Conservation (phyloP, 2,329 filamentous ascomycete species). For the Neophaeococcomyces aloes region DNA sequence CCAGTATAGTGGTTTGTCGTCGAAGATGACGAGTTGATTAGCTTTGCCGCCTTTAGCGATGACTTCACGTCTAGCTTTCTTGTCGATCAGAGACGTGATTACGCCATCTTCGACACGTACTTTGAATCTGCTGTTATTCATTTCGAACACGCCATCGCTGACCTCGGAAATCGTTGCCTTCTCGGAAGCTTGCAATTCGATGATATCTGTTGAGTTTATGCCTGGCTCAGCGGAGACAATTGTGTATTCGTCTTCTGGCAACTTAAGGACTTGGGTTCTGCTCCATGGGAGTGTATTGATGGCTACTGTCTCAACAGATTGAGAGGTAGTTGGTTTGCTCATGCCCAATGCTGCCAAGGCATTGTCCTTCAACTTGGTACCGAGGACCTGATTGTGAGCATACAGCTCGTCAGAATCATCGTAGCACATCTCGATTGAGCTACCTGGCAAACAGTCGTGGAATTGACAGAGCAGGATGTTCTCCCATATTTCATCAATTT, state of each 20-base stretch:
- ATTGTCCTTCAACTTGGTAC: conserved; percentile 59
- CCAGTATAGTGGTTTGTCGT: conserved; percentile 96
- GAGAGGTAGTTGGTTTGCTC: conserved; percentile 32
- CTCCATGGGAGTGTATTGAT: conserved; percentile 84
- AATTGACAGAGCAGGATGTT: conserved; percentile 85
- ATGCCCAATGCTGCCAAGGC: conserved; percentile 59
- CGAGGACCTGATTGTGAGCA: conserved; percentile 67
- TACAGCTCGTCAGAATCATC: conserved; percentile 91
- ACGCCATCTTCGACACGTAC: conserved; percentile 63
- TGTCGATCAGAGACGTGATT: conserved; percentile 77
- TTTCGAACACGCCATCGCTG: conserved; percentile 55
- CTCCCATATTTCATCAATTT: conserved; percentile 97
- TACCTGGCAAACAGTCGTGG: conserved; percentile 92
- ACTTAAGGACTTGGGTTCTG: conserved; percentile 57
- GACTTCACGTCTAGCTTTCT: conserved; percentile 61
- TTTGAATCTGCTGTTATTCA: conserved; percentile 67
- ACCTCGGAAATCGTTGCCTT: conserved; percentile 42
- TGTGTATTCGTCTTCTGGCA: conserved; percentile 27
- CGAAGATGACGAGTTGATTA: conserved; percentile 87
- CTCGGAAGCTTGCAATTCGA: conserved; percentile 20
- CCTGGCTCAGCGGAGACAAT: conserved; percentile 40
- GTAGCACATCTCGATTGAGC: conserved; percentile 95
- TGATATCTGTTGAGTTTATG: conserved; percentile 27
- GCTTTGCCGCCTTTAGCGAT: conserved; percentile 63
- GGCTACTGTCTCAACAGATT: conserved; percentile 44